Evolutionary conservation across 2,329 filamentous ascomycete genomes (phyloP), one percentile per base, ranked within the genome.

Genomic region (Neofusicoccum kwambonambiense): DNA sequence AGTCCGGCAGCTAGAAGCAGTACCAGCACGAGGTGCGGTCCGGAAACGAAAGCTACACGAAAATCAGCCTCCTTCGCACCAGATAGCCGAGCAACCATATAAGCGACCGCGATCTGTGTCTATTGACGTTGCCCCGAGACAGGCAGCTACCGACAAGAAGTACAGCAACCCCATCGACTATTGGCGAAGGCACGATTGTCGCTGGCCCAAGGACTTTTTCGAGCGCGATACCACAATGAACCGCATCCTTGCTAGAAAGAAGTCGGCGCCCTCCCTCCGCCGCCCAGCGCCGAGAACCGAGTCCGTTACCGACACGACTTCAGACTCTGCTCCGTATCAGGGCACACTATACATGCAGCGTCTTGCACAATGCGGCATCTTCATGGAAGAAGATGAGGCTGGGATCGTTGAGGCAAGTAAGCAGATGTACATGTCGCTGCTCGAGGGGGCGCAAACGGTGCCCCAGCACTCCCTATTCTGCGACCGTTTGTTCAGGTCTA

Each of bases 301-400:
- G 17, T 50, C 47, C 47, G 22, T 50, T 13, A 50, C 47, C 47
- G 47, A 50, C 47, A 15, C 47, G 22, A 15, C 19, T 9, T 50
- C 47, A 27, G 47, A 70, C 60, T 70, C 68, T 56, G 67, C 67
- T 57, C 61, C 66, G 5, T 71, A 68, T 34, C 27, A 52, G 37
- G 69, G 77, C 67, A 61, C 69, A 51, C 71, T 71, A 15, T 82
- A 82, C 66, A 52, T 68, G 67, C 70, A 60, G 6, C 47, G 78
- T 0, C 79, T 82, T 64, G 70, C 65, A 22, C 76, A 71, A 17
- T 80, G 79, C 64, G 77, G 79, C 41, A 78, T 72, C 68, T 81
- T 75, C 63, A 80, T 83, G 75, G 58, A 56, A 15, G 70, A 77
- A 58, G 78, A 72, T 1, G 62, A 72, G 3, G 65, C 72, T 5